phyloP scores from a whole-genome alignment of 805 yeast genomes.

The Vanderwaltozyma yarrowii region DNA sequence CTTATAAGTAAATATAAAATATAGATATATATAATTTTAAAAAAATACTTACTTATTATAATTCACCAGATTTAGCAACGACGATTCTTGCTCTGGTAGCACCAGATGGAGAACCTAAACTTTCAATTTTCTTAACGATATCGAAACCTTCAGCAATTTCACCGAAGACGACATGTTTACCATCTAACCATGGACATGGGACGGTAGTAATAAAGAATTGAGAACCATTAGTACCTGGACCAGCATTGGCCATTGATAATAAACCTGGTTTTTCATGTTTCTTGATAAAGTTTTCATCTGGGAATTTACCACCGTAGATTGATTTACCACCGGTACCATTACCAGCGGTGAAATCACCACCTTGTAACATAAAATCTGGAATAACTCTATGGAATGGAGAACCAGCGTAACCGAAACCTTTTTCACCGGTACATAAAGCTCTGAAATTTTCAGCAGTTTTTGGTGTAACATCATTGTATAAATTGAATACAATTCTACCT shows the following conservation, averaged over 20 bases:
- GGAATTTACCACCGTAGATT: conserved; percentile 68
- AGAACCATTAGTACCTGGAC: conserved; percentile 96
- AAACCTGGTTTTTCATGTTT: conserved; percentile 75
- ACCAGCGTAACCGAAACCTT: conserved; percentile 87
- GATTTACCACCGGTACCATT: conserved; percentile 97
- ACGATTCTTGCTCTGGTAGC: conserved; percentile 55
- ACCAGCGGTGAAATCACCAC: conserved; percentile 87
- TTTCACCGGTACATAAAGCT: conserved; percentile 90
- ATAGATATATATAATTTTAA: not conserved
- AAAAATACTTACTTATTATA: conserved; percentile 14
- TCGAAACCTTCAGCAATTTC: conserved; percentile 81
- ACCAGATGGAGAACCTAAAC: conserved; percentile 65
- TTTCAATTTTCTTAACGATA: conserved; percentile 75
- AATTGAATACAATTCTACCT: conserved; percentile 80
- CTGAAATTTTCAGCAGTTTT: conserved; percentile 95
- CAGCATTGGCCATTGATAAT: conserved; percentile 96
- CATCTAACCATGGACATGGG: conserved; percentile 80
- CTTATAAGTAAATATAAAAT: not conserved
- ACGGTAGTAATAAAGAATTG: conserved; percentile 95
- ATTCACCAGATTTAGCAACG: conserved; percentile 47
- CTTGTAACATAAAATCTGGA: conserved; percentile 97
- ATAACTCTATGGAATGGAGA: conserved; percentile 96
- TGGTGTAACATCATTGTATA: conserved; percentile 86
- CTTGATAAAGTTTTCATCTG: conserved; percentile 64
- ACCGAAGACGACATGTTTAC: conserved; percentile 92